Conservation (phyloP, 2,329 filamentous ascomycete species). For the Stagonosporopsis chrysanthemi region DNA sequence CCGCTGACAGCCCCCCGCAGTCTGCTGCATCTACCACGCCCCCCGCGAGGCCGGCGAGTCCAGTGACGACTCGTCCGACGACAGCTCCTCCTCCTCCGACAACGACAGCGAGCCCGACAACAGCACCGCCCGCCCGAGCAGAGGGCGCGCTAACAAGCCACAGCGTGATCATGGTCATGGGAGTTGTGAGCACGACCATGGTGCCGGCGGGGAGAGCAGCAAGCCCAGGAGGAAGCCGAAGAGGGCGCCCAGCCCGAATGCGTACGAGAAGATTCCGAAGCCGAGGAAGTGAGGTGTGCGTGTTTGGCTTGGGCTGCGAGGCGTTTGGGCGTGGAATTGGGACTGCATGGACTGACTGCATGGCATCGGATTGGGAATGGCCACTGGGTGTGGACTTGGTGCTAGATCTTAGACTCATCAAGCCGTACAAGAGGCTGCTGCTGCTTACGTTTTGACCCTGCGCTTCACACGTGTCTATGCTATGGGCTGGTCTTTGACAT, state of each 20-base stretch:
- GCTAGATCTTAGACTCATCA: slow-evolving; percentile 34
- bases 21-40: slow-evolving; percentile 99
- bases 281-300: slow-evolving; percentile 40
- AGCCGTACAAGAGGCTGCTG: slow-evolving; percentile 9
- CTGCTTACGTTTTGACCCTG: too few relatives aligned
- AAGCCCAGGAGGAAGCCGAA: slow-evolving; percentile 51
- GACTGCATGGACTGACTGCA: background rate
- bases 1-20: slow-evolving; percentile 55
- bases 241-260: slow-evolving; percentile 74
- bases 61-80: slow-evolving; percentile 71
- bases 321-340: background rate
- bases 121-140: slow-evolving; percentile 55
- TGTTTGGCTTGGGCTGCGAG: background rate
- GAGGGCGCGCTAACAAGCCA: slow-evolving; percentile 29
- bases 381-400: slow-evolving; percentile 16
- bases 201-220: slow-evolving; percentile 48
- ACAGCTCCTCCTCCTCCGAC: slow-evolving; percentile 42
- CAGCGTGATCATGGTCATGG: slow-evolving; percentile 37
- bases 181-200: slow-evolving; percentile 47
- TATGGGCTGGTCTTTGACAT: too few relatives aligned
- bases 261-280: slow-evolving; percentile 79
- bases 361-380: background rate
- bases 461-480: too few relatives aligned
- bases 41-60: slow-evolving; percentile 75
- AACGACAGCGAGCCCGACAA: slow-evolving; percentile 65